Percentiles rank a stretch among this genome's conserved stretches.
Evolutionary conservation across 768 basidiomycete species (phyloP).

Genomic region (Rhodotorula kratochvilovae): DNA sequence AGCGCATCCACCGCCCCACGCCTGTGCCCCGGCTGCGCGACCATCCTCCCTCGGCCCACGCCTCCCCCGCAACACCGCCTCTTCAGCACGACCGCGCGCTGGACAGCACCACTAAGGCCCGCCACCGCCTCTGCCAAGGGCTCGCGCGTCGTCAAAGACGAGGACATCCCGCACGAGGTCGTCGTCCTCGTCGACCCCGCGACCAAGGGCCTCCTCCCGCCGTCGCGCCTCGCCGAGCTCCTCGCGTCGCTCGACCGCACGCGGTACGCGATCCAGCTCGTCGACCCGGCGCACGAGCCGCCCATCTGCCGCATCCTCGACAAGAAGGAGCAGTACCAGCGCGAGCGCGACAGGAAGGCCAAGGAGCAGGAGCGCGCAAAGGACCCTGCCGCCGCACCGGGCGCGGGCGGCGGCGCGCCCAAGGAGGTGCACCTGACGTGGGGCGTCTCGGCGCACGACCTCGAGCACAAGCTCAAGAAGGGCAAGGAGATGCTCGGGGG

Average conservation of each 20-base stretch:
- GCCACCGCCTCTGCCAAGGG: background rate
- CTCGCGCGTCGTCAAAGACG: constrained; percentile 24
- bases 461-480: constrained; percentile 63
- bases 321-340: constrained; percentile 51
- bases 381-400: background rate
- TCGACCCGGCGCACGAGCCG: constrained; percentile 50
- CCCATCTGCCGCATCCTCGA: constrained; percentile 63
- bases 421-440: constrained; percentile 74
- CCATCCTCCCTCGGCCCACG: background rate
- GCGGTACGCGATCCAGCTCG: constrained; percentile 57
- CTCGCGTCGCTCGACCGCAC: constrained; percentile 53
- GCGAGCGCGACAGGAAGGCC: constrained; percentile 49
- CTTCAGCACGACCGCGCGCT: background rate
- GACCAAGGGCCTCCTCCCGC: constrained; percentile 50
- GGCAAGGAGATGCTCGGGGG: constrained; percentile 59
- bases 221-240: constrained; percentile 50
- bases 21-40: background rate
- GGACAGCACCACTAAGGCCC: background rate
- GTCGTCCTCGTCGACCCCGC: constrained; percentile 56
- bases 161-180: constrained; percentile 51
- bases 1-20: background rate
- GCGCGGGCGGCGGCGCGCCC: constrained; percentile 42
- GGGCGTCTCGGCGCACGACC: constrained; percentile 59
- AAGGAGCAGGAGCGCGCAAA: constrained; percentile 48
- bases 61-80: background rate